These are phyloP conservation scores for Plasmodium yoelii DNA, from an alignment of 169 alveolate genomes.

Conservation along the genomic window DNA sequence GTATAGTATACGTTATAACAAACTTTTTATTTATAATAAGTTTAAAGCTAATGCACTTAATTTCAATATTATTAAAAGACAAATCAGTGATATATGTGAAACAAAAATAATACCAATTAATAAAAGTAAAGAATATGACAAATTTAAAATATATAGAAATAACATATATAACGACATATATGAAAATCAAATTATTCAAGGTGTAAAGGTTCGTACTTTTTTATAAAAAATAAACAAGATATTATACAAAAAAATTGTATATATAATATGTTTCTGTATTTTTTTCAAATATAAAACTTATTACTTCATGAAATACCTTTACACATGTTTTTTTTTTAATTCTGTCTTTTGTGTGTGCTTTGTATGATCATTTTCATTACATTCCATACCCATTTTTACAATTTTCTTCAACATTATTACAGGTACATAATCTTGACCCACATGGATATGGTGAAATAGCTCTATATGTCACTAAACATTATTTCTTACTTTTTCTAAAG, in stretches of 20 bases:
- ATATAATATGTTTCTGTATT: not conserved
- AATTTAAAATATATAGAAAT: conserved; percentile 37
- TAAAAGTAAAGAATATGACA: conserved; percentile 73
- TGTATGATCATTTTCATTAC: no score
- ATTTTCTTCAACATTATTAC: not conserved
- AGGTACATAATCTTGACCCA: conserved; percentile 64
- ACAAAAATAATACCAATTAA: conserved; percentile 65
- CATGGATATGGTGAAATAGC: conserved; percentile 75
- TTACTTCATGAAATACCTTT: no score
- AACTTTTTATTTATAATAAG: conserved; percentile 15
- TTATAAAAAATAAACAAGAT: conserved; percentile 11
- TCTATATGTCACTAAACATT: conserved; percentile 36
- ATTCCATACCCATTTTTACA: not conserved
- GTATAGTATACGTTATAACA: conserved; percentile 25
- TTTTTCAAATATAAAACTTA: not conserved
- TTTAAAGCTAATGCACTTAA: conserved; percentile 23
- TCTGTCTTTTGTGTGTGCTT: no score
- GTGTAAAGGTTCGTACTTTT: conserved; percentile 55
- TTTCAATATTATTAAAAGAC: conserved; percentile 28
- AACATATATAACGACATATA: conserved; percentile 49
- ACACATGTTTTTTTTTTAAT: no score
- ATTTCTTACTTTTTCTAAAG: conserved; percentile 45
- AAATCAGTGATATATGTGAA: conserved; percentile 72
- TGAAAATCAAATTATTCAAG: conserved; percentile 71
- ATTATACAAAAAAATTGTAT: conserved; percentile 8